phyloP scores from a whole-genome alignment of 495 filamentous ascomycete species.

The Letharia columbiana region DNA sequence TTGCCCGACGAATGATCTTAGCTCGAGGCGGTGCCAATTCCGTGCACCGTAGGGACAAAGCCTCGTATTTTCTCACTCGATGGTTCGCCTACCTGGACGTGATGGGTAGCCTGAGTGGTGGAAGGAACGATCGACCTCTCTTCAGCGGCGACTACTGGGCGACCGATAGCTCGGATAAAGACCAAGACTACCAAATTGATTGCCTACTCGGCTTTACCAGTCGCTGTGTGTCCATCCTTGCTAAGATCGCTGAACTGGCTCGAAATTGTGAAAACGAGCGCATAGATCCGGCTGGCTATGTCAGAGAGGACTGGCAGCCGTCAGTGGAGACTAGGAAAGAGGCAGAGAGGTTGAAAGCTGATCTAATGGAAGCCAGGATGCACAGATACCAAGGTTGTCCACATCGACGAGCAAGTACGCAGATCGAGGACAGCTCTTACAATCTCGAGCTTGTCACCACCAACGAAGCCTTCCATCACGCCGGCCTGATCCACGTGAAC shows the following conservation, averaged over 20 bases:
- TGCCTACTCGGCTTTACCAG: constrained; percentile 75
- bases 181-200: constrained; percentile 59
- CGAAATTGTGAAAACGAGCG: constrained; percentile 60
- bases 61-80: constrained; percentile 70
- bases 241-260: constrained; percentile 64
- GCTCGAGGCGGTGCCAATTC: constrained; percentile 52
- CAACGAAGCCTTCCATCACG: constrained; percentile 73
- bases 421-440: constrained; percentile 29
- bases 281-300: constrained; percentile 48
- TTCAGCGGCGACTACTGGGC: constrained; percentile 44
- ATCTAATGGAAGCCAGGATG: constrained; percentile 40
- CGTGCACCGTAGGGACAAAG: constrained; percentile 51
- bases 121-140: constrained; percentile 50
- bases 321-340: constrained; percentile 42
- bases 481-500: constrained; percentile 68
- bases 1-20: constrained; percentile 68
- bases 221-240: constrained; percentile 60
- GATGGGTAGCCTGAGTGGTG: constrained; percentile 65
- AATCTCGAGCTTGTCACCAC: constrained; percentile 63
- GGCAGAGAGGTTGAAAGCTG: constrained; percentile 47
- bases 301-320: constrained; percentile 51
- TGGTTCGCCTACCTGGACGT: constrained; percentile 87
- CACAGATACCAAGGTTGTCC: constrained; percentile 35
- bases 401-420: constrained; percentile 30
- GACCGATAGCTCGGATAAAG: constrained; percentile 33